Base-by-base conservation (phyloP, 1,139 yeast genomes). In the Yamadazyma trypodendri region DNA sequence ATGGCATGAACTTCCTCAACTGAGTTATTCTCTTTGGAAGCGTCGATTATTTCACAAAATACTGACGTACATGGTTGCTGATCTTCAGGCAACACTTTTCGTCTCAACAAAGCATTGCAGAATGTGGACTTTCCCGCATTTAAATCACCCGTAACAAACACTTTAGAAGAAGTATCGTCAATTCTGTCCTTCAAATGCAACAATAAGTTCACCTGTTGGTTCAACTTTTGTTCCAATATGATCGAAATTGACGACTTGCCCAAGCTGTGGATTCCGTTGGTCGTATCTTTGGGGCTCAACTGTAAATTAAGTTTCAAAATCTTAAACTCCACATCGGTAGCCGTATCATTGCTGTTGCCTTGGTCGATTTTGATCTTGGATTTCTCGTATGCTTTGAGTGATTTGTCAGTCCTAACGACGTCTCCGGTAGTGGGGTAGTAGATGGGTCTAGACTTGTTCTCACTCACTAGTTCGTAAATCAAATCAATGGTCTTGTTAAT, bases 1-100 rank as follows among this genome's bases (percentile, higher is more conserved):
- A 94, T 80, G 0, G 98, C 97, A 59, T 94, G 98, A 0, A 92
- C 97, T 56, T 90, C 96, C 59, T 92, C 97, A 12, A 79, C 54
- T 12, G 83, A 78, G 32, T 72, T 65, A 55, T 92, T 92, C 38
- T 82, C 89, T 31, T 78, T 70, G 3, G 62, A 52, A 9, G 92
- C 88, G 58, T 92, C 97, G 15, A 87, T 69, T 3, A 94, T 94
- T 61, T 94, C 98, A 59, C 97, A 90, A 55, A 94, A 94, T 1
- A 94, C 97, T 40, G 88, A 83, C 0, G 99, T 94, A 52, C 97
- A 90, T 1, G 99, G 99, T 54, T 94, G 96, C 56, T 94, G 98
- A 60, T 94, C 99, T 51, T 86, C 96, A 0, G 99, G 98, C 35
- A 92, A 67, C 1, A 94, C 63, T 38, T 79, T 77, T 43, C 95